Conservation (phyloP, 805 yeast species). For the Suhomyces sp. region DNA sequence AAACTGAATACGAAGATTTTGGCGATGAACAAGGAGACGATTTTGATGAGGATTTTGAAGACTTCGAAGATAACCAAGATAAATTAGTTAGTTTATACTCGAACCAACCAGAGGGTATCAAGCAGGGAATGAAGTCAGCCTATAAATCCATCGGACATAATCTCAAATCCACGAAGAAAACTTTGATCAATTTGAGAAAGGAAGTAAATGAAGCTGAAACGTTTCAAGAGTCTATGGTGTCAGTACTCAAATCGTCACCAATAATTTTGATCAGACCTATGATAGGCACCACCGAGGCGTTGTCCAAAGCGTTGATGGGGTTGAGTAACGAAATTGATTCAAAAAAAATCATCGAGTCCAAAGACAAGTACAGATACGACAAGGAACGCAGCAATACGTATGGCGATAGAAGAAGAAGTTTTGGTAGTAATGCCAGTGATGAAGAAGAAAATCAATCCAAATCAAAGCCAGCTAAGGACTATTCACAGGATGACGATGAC, state of each 20-base stretch:
- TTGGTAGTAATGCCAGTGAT: constrained; percentile 1
- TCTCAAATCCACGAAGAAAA: constrained; percentile 60
- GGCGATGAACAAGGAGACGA: constrained; percentile 19
- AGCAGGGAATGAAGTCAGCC: constrained; percentile 74
- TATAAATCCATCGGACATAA: constrained; percentile 69
- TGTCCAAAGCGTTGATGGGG: constrained; percentile 79
- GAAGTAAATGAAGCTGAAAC: constrained; percentile 63
- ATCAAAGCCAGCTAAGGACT: background rate
- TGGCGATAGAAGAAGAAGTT: background rate
- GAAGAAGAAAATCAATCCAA: constrained; percentile 1
- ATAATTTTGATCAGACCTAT: constrained; percentile 77
- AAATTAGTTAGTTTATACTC: constrained; percentile 68
- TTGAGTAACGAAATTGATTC: constrained; percentile 78
- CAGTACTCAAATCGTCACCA: constrained; percentile 75
- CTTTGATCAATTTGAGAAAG: constrained; percentile 55
- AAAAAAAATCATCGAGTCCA: constrained; percentile 50
- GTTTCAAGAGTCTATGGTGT: constrained; percentile 63
- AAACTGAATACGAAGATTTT: constrained; percentile 19
- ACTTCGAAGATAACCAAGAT: constrained; percentile 19
- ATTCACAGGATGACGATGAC: background rate
- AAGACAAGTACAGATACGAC: constrained; percentile 58
- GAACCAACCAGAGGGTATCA: constrained; percentile 71
- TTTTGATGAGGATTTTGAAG: constrained; percentile 15
- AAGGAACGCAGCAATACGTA: background rate
- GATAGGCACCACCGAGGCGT: constrained; percentile 90